These are phyloP conservation scores for Saccharomyces hybrid DNA, from an alignment of 1,139 yeast species.

Conservation along the genomic window DNA sequence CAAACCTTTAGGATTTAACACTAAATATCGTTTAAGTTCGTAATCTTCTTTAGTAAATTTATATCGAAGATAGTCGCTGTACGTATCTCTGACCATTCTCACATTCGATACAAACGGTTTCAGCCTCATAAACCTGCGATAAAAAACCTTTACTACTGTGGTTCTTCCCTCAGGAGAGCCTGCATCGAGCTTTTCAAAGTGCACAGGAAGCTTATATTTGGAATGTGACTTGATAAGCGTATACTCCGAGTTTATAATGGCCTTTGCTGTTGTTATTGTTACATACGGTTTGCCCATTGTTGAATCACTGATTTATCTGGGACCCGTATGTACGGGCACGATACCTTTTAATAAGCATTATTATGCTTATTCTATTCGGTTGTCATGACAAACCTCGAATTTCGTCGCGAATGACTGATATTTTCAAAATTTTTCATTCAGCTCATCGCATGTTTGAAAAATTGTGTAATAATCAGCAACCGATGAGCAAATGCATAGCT, in stretches of 20 bases:
- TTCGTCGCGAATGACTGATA: not conserved
- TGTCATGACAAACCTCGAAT: not conserved
- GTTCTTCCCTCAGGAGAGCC: conserved; percentile 4
- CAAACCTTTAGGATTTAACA: conserved; percentile 1
- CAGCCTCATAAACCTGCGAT: conserved; percentile 26
- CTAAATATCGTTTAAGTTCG: conserved; percentile 14
- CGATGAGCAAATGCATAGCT: not conserved
- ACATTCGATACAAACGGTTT: conserved; percentile 24
- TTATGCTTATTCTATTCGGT: not conserved
- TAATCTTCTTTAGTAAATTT: conserved; percentile 26
- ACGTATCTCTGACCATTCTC: conserved; percentile 21
- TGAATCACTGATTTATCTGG: not conserved
- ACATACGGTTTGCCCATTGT: not conserved
- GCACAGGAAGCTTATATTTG: conserved; percentile 10
- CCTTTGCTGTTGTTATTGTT: conserved; percentile 17
- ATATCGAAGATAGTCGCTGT: conserved; percentile 23
- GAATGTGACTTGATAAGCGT: conserved; percentile 14
- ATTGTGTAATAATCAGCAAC: not conserved
- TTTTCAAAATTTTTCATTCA: not conserved
- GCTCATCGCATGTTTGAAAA: conserved; percentile 3
- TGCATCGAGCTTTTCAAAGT: not conserved
- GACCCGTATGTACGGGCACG: too few species aligned
- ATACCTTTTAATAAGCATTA: not conserved
- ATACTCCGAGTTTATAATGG: conserved; percentile 15
- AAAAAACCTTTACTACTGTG: conserved; percentile 9